phyloP scores from a whole-genome alignment of 305 asterid species.

The Petunia hybrid region DNA sequence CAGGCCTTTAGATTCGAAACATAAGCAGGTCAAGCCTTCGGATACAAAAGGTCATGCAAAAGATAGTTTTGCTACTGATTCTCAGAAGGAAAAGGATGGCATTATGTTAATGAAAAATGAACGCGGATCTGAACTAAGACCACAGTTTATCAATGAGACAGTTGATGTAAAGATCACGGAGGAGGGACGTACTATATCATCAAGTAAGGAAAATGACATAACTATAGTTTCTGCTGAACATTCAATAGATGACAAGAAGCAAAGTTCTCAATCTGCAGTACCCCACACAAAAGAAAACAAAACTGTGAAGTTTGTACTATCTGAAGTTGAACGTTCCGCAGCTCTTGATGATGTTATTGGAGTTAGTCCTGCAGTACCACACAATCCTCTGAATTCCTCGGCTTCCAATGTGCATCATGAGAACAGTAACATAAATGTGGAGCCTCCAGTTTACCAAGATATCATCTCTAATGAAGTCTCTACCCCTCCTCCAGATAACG shows the following conservation, averaged over 20 bases:
- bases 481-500: conserved; percentile 58
- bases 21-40: neutral
- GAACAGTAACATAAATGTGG: conserved; percentile 42
- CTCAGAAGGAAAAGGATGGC: conserved; percentile 13
- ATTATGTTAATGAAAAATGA: neutral
- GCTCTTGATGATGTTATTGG: conserved; percentile 33
- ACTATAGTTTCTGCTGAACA: conserved; percentile 35
- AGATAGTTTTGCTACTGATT: neutral
- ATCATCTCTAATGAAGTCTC: conserved; percentile 48
- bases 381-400: conserved; percentile 38
- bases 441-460: conserved; percentile 50
- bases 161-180: conserved; percentile 51
- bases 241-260: conserved; percentile 40
- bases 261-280: conserved; percentile 22
- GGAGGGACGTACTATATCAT: conserved; percentile 51
- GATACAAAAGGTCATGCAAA: neutral
- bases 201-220: conserved; percentile 54
- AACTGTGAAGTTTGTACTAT: neutral
- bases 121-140: neutral
- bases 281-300: neutral
- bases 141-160: neutral
- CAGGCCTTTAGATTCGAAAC: conserved; percentile 44
- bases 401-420: conserved; percentile 34
- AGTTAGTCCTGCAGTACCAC: conserved; percentile 34
- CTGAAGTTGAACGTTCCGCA: conserved; percentile 26